Base-by-base conservation (phyloP, 2,329 filamentous ascomycete species). In the Fusarium heterosporum region DNA sequence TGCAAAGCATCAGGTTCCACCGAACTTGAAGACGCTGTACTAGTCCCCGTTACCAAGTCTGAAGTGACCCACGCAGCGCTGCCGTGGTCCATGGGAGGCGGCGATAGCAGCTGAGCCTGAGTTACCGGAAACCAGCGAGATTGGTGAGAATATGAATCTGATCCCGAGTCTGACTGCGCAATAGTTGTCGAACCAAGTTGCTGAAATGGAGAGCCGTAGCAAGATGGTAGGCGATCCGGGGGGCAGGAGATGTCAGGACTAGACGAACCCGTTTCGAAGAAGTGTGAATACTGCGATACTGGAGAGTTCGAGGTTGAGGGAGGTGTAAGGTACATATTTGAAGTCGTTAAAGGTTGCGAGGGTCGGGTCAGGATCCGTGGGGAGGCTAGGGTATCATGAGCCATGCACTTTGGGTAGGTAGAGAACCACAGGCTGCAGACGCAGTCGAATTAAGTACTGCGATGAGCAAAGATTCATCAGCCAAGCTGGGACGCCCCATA, bases 291-390 rank as follows among this genome's bases (percentile, higher is more conserved):
- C 52, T 63, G 63, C 62, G 71, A 71, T 77, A 82, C 73, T 80
- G 82, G 59, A 79, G 83, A 75, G 45, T 69, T 73, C 59, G 78
- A 82, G 57, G 83, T 77, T 43, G 82, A 78, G 54, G 81, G 82
- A 69, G 83, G 83, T 75, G 82, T 82, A 68, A 81, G 77, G 74
- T 84, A 82, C 83, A 85, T 85, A 76, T 73, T 63, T 73, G 72
- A 74, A 74, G 60, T 65, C 60, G 69, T 69, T 68, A 54, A 61
- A 55, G 66, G 70, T 64, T 65, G 60, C 62, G 64, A 66, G 66
- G 68, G 65, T 69, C 61, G 66, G 53, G 59, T 68, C 67, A 50
- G 64, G 65, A 70, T 70, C 55, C 70, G 71, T 68, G 66, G 71
- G 55, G 57, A 69, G 57, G 66, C 70, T 70, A 54, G 63, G 68